Conservation (phyloP, 768 basidiomycete species). For the Xanthoconium stramineum region DNA sequence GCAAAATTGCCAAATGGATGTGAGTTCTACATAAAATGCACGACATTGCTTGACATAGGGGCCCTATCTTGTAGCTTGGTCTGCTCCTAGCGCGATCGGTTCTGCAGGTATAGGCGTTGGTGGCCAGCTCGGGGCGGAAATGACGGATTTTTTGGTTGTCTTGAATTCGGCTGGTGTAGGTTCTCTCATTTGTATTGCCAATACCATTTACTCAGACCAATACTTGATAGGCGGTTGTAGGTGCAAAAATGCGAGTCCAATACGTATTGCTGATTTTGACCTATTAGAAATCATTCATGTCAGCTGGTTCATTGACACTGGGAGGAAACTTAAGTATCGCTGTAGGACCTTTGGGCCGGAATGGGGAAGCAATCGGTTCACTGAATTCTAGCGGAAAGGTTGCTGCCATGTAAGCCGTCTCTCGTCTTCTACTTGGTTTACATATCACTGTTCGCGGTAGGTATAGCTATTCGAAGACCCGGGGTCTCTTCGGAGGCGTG, state of each 20-base stretch:
- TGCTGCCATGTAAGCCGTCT: constrained; percentile 73
- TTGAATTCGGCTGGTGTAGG: constrained; percentile 78
- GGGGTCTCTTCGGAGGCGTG: constrained; percentile 91
- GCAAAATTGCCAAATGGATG: constrained; percentile 78
- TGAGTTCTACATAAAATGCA: constrained; percentile 38
- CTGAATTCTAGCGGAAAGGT: constrained; percentile 82
- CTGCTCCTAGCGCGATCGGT: constrained; percentile 92
- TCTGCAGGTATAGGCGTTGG: constrained; percentile 89
- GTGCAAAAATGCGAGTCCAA: constrained; percentile 22
- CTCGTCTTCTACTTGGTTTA: background rate
- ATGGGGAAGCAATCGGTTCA: constrained; percentile 85
- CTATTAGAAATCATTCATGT: constrained; percentile 82
- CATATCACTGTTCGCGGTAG: constrained; percentile 33
- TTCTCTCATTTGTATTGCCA: constrained; percentile 8
- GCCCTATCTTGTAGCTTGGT: constrained; percentile 78
- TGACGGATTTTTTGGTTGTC: constrained; percentile 90
- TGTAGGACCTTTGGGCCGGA: constrained; percentile 89
- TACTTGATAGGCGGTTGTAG: constrained; percentile 55
- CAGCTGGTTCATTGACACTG: constrained; percentile 84
- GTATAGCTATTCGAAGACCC: constrained; percentile 90
- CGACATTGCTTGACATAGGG: background rate
- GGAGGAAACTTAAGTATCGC: constrained; percentile 91
- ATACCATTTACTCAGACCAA: constrained; percentile 3
- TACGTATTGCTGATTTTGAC: background rate
- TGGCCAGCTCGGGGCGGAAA: constrained; percentile 76